Evolutionary conservation across 1,284 basidiomycete species (phyloP), one percentile per base, ranked within the genome.

Genomic region (Ceratobasidium theobromae): DNA sequence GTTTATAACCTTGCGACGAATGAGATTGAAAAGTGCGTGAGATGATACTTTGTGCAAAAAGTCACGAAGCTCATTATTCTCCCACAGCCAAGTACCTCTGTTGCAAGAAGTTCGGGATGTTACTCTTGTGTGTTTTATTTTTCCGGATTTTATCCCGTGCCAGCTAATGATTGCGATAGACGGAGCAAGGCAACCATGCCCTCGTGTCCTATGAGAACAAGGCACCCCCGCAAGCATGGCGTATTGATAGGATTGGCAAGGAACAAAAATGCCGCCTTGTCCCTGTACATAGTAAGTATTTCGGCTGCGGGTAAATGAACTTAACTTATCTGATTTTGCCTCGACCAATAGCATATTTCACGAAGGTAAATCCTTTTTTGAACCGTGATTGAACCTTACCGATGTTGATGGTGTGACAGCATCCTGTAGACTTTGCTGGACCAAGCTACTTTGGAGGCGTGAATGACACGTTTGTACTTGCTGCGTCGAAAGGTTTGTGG

Each of bases 141-240:
- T 52, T 30, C 6, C 25, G 4, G 27, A n/a, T 11, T 16, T 3
- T 52, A 2, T 30, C 11, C 8, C 8, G 6, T n/a, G n/a, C 16
- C 30, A 16, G 8, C 30, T 30, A 12, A 52, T 23, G 14, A 3
- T 16, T n/a, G 9, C 8, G 21, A 2, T 21, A 65, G 60, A 65
- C 60, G 5, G 60, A 65, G 28, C 23, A 52, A 43, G 86, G 84
- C n/a, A 74, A 82, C 11, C 78, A 85, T 16, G 87, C 87, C 25
- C 75, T 91, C 51, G 82, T 91, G 62, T 88, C 86, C 72, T 89
- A 87, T 71, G 86, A 89, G 75, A 84, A 84, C 73, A 87, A 86
- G 79, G 88, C 86, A 43, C 84, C 88, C n/a, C 88, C 89, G 1
- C 89, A 91, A 73, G 76, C 90, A 8, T 91, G 89, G 88, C 87